These are phyloP conservation scores for Rhynchospora breviuscula DNA, from an alignment of 176 grass and related monocot genomes.

Conservation along the genomic window DNA sequence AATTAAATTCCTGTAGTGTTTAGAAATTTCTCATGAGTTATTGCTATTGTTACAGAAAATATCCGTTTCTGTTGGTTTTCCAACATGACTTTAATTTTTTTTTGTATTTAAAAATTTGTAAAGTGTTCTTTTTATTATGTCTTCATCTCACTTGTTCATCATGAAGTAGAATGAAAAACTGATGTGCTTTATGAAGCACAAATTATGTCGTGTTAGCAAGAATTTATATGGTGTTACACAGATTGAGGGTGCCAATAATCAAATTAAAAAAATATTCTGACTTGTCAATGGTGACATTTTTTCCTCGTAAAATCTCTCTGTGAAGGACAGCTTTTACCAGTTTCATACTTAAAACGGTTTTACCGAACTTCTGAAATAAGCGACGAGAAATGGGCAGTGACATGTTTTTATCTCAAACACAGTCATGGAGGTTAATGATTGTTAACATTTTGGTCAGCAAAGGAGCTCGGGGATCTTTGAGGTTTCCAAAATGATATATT, in stretches of 20 bases:
- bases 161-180: neutral
- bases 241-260: no score
- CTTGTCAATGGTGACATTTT: no score
- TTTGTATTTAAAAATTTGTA: constrained; percentile 20
- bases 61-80: neutral
- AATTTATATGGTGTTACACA: neutral
- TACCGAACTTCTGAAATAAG: neutral
- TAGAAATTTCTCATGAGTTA: neutral
- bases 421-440: neutral
- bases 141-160: neutral
- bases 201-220: neutral
- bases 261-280: no score
- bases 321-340: no score
- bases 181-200: neutral
- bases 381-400: neutral
- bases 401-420: neutral
- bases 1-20: neutral
- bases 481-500: no score
- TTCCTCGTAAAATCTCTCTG: no score
- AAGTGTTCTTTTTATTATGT: neutral
- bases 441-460: neutral
- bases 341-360: neutral
- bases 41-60: neutral
- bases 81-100: neutral
- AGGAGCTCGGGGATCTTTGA: neutral